Evolutionary conservation across 345 rosid genomes (phyloP), one percentile per base, ranked within the genome.

Genomic region (Populus tremula): DNA sequence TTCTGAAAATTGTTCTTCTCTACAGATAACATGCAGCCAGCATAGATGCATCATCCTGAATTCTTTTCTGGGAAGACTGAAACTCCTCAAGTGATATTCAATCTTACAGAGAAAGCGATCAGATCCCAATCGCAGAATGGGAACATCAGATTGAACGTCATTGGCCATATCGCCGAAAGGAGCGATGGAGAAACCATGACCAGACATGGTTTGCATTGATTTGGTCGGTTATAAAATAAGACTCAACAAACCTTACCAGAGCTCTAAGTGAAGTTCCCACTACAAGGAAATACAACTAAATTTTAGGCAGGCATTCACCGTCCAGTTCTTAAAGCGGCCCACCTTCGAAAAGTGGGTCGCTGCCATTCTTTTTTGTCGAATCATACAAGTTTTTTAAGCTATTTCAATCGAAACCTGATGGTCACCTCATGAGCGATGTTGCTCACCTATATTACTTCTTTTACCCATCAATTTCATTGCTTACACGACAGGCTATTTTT

Each of bases 141-240:
- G 67, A 27, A 12, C 67, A 63, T 18, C 47, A 16, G n/a, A 31
- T 35, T 36, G 80, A 56, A 8, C 77, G 67, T 67, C 73, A 73
- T 66, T 53, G 35, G 72, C 65, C 25, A 56, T 63, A 25, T 64
- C 76, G 70, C 76, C 83, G 79, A 75, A 75, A 80, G 82, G 65
- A 12, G 47, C 67, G 35, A 35, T 63, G 3, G 49, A 36, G 62
- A 72, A 53, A 53, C 9, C 81, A 59, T 53, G 59, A 50, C 50
- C 66, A 45, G 9, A 39, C 62, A 72, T 70, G 31, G 16, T 38
- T 33, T 66, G 54, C 23, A 39, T 18, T 20, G 12, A 20, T 71
- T 3, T 64, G 79, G 79, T 80, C 76, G 72, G 83, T 65, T 18
- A 47, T 27, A 70, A 41, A 69, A 43, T 54, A 79, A 25, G 8